Base-by-base conservation (phyloP, 2,329 filamentous ascomycete genomes). In the Thielaviopsis cerberus region DNA sequence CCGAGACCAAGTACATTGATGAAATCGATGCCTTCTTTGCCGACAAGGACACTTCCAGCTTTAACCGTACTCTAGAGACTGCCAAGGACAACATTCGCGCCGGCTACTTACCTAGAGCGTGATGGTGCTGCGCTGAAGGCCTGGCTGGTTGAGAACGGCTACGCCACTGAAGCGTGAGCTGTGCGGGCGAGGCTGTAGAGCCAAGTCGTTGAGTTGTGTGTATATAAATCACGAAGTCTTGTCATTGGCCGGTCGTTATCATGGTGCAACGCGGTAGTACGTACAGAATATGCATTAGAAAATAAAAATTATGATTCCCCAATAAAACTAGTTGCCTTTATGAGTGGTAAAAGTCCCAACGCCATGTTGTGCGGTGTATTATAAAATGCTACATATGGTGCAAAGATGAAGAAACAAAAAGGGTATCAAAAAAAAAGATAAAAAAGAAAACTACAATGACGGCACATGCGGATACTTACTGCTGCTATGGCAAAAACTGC, bases 11-110 rank as follows among this genome's bases (percentile, higher is more conserved):
- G 62, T 76, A 81, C 17, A 78, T 88, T 62, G 76, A 81, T 63
- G 88, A 96, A 57, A 92, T 98, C 65, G 76, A 83, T 54, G 69
- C 72, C 2, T 98, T 98, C 76, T 98, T 97, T 75, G 76, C 79
- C 64, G 78, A 79, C 65, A 94, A 91, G 75, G 87, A 97, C 66
- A 91, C 86, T 20, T 81, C 81, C 65, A 86, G 83, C 54, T 97
- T 90, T 70, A 86, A 94, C 68, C 83, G 92, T 58, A 90, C 88
- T 3, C 72, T 98, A 55, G 83, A 85, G 63, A 88, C 94, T 63
- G 84, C 91, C 62, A 83, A 83, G 68, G 92, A 97, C 68, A 89
- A 84, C 62, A 87, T 97, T 63, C 80, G 83, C 50, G 88, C 86
- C 11, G 65, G 88, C 88, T 4, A 81, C 81, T 48, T 98, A 96